Percentiles rank a stretch among this genome's conserved stretches.
Evolutionary conservation across 2,329 filamentous ascomycete genomes (phyloP).

Genomic region (Ophiognomonia clavigignenti-juglandacearum): DNA sequence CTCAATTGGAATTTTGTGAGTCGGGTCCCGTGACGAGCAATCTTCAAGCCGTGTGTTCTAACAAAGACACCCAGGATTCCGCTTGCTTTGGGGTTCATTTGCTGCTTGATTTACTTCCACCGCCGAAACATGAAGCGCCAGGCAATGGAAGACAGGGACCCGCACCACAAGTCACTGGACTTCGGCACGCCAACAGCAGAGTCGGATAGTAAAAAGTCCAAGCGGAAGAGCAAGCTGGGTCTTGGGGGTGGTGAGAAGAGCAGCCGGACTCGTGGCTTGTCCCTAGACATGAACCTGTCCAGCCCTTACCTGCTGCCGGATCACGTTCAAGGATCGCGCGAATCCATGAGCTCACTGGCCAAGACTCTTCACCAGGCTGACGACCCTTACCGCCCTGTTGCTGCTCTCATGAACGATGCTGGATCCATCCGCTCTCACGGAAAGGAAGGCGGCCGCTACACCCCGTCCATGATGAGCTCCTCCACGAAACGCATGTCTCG

Average conservation of each 20-base stretch:
- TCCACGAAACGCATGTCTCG: slow-evolving; percentile 15
- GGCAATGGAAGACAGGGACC: slow-evolving; percentile 71
- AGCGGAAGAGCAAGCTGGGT: slow-evolving; percentile 41
- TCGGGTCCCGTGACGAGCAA: neutral
- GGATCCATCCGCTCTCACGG: slow-evolving; percentile 51
- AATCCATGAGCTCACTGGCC: slow-evolving; percentile 83
- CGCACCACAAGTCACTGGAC: slow-evolving; percentile 87
- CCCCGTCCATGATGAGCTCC: slow-evolving; percentile 10
- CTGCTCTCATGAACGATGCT: slow-evolving; percentile 51
- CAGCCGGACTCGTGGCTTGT: slow-evolving; percentile 48
- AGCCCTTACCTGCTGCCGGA: slow-evolving; percentile 94
- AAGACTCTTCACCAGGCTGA: slow-evolving; percentile 69
- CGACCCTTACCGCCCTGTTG: slow-evolving; percentile 74
- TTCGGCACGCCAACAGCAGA: slow-evolving; percentile 56
- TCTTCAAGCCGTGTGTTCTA: slow-evolving; percentile 9
- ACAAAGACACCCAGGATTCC: slow-evolving; percentile 59
- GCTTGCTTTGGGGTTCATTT: slow-evolving; percentile 38
- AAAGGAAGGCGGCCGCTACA: slow-evolving; percentile 31
- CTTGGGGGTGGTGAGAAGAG: slow-evolving; percentile 56
- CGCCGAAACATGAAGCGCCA: slow-evolving; percentile 70
- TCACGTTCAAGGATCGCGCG: slow-evolving; percentile 69
- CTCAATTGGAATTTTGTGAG: slow-evolving; percentile 13
- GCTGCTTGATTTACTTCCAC: slow-evolving; percentile 72
- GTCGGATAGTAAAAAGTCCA: slow-evolving; percentile 29
- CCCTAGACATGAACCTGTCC: slow-evolving; percentile 69